Evolutionary conservation across 192 early-diverging fungal species (phyloP).

Genomic region (Coemansia sp.): DNA sequence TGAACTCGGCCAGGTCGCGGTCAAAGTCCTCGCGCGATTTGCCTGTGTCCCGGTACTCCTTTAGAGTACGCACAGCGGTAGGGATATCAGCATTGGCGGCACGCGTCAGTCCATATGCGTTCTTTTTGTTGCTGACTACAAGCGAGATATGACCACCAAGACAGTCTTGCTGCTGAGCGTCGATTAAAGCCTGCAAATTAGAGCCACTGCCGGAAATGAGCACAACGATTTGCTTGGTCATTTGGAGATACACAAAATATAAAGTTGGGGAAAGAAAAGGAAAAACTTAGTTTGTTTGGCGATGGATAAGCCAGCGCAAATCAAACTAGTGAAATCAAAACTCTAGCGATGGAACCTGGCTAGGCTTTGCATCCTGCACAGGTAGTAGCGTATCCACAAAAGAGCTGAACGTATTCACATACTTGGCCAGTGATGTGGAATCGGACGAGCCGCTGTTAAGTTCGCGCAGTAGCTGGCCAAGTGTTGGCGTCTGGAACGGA

Average conservation of each 20-base stretch:
- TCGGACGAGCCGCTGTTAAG: constrained; percentile 52
- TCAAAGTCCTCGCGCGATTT: constrained; percentile 89
- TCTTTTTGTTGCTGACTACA: constrained; percentile 86
- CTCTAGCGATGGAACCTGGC: too few relatives aligned
- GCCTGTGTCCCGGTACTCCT: constrained; percentile 78
- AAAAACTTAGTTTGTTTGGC: too few relatives aligned
- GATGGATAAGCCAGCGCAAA: background rate
- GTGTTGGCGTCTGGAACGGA: constrained; percentile 74
- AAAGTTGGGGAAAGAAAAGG: background rate
- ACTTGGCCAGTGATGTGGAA: constrained; percentile 59
- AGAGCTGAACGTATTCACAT: constrained; percentile 66
- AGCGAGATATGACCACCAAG: constrained; percentile 71
- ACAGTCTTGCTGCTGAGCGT: constrained; percentile 59
- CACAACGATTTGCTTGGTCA: constrained; percentile 70
- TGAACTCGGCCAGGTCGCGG: constrained; percentile 71
- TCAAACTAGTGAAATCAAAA: constrained; percentile 2
- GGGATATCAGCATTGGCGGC: constrained; percentile 81
- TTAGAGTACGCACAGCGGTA: constrained; percentile 76
- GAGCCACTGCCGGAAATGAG: constrained; percentile 93
- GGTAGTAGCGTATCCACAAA: constrained; percentile 57
- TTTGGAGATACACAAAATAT: constrained; percentile 1
- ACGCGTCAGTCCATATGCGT: constrained; percentile 87
- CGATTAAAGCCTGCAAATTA: constrained; percentile 96
- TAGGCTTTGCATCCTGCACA: background rate
- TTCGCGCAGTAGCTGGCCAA: constrained; percentile 67